A percentile compares a stretch with the other conserved stretches of the same genome.
These are phyloP conservation scores for Phaseolus coccineus DNA, from an alignment of 331 rosid species.

Conservation along the genomic window DNA sequence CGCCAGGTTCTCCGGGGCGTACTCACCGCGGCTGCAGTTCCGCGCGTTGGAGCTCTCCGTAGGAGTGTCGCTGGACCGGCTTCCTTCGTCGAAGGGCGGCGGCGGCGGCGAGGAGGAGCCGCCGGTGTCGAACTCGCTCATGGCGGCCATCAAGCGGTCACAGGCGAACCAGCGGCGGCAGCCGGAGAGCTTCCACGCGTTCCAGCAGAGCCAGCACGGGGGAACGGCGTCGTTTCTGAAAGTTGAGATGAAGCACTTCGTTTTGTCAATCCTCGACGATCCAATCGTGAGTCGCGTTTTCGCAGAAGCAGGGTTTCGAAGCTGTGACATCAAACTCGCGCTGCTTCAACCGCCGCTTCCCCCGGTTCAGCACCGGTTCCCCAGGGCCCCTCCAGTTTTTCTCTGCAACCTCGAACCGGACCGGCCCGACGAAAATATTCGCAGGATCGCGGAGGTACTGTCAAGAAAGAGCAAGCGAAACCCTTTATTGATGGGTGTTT, in stretches of 20 bases:
- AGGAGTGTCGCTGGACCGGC: slow-evolving; percentile 73
- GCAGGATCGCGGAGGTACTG: slow-evolving; percentile 64
- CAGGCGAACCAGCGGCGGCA: slow-evolving; percentile 89
- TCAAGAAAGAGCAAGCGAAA: slow-evolving; percentile 55
- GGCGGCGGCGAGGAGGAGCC: slow-evolving; percentile 57
- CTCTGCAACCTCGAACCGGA: slow-evolving; percentile 58
- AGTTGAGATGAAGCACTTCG: slow-evolving; percentile 77
- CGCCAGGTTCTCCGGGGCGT: slow-evolving; percentile 54
- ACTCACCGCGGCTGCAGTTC: slow-evolving; percentile 70
- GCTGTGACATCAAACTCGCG: slow-evolving; percentile 71
- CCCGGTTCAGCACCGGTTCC: slow-evolving; percentile 28
- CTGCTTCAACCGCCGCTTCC: slow-evolving; percentile 69
- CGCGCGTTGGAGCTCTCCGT: slow-evolving; percentile 81
- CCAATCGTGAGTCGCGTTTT: slow-evolving; percentile 86
- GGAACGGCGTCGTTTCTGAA: slow-evolving; percentile 40
- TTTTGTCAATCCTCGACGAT: slow-evolving; percentile 79
- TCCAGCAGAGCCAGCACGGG: slow-evolving; percentile 14
- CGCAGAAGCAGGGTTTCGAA: slow-evolving; percentile 71
- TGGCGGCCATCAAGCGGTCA: slow-evolving; percentile 89
- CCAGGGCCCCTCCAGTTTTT: slow-evolving; percentile 70
- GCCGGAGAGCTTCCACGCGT: slow-evolving; percentile 73
- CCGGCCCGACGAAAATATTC: slow-evolving; percentile 58
- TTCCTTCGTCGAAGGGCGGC: slow-evolving; percentile 58
- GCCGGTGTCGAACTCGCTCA: slow-evolving; percentile 80
- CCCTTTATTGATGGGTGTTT: slow-evolving; percentile 70